Evolutionary conservation across 202 grass and related monocot species (phyloP), one percentile per base, ranked within the genome.

Genomic region (Elaeis oleifera): DNA sequence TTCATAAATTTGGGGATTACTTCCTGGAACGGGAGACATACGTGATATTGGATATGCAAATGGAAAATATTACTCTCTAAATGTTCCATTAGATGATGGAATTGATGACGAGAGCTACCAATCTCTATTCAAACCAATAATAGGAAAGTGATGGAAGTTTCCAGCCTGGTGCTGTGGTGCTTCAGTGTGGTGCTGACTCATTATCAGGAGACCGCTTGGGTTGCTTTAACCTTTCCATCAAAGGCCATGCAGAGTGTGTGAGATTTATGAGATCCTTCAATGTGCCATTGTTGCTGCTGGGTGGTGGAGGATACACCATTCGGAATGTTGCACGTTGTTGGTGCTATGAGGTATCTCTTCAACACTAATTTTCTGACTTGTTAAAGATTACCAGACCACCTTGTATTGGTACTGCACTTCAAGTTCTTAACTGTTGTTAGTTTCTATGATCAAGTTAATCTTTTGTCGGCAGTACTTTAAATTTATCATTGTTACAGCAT

Each of bases 1-100:
- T 99, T 68, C 94, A 99, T 58, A 92, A 99, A 49, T 99, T 92
- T 69, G 94, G 94, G 61, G 94, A 94, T 79, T 99, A 89, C 73
- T 99, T 52, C 94, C 94, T 0, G 85, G 87, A 49, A 99, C 94
- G 2, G 94, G 94, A 48, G 77, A 87, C 50, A 80, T 92, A 16
- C 68, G 73, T 0, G 94, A 99, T 7, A 65, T 86, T 6, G 94
- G 94, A 0, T 74, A 92, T 51, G 61, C 44, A 16, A 89, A 85
- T 18, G 94, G 94, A 50, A 89, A 94, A 50, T 84, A 99, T 50
- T 89, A 99, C 68, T 87, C 94, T 3, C 23, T 99, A 51, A 99
- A 99, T 77, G 84, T 99, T 19, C 94, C 94, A 0, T 59, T 99
- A 72, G 78, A 88, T 36, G 94, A 92, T 13, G 94, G 94, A 49